phyloP scores from a whole-genome alignment of 176 grass and related monocot genomes.

The Rhynchospora tenuis region DNA sequence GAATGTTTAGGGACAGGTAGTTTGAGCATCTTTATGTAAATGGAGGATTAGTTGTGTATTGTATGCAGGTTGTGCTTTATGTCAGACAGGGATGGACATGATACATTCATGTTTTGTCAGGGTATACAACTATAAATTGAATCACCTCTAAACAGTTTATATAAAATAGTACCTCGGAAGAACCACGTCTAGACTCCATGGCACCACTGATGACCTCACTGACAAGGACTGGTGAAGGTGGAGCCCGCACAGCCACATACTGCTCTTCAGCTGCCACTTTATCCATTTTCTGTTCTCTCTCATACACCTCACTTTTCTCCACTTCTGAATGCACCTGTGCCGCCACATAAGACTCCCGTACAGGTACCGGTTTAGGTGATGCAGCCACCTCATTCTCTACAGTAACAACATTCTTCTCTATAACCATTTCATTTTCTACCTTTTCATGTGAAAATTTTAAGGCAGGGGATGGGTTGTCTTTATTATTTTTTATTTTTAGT shows the following conservation, averaged over 20 bases:
- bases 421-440: conserved; percentile 15
- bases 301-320: conserved; percentile 5
- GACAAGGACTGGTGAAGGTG: conserved; percentile 50
- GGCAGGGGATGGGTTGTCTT: background rate
- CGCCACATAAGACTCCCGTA: background rate
- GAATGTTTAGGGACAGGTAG: background rate
- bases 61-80: background rate
- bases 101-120: background rate
- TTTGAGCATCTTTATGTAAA: background rate
- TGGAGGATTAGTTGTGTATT: background rate
- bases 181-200: background rate
- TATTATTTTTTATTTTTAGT: conserved; percentile 36
- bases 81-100: too few relatives aligned
- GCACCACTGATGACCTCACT: conserved; percentile 33
- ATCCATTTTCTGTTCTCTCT: conserved; percentile 16
- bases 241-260: conserved; percentile 43
- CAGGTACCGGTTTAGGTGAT: background rate
- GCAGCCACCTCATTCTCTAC: conserved; percentile 19
- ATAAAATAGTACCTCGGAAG: conserved; percentile 11
- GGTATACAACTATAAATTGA: background rate
- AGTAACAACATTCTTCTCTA: conserved; percentile 25
- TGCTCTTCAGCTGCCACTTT: conserved; percentile 16
- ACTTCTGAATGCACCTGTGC: background rate
- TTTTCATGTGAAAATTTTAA: background rate
- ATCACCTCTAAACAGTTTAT: background rate